Evolutionary conservation across 345 rosid genomes (phyloP), one percentile per base, ranked within the genome.

Genomic region (Eucalyptus melliodora): DNA sequence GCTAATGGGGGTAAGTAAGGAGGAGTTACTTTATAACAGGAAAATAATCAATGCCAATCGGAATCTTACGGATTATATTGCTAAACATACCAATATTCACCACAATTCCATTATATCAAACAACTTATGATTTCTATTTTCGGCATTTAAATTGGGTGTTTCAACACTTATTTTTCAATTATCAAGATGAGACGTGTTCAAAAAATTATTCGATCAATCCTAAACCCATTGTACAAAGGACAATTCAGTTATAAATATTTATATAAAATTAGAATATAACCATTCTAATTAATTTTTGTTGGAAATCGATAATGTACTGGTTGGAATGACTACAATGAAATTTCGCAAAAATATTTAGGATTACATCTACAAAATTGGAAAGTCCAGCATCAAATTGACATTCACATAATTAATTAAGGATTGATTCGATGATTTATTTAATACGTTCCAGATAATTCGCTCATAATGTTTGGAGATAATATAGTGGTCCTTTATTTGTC

Each of bases 221-320:
- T 31, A 31, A 67, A 31, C 23, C 6, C 8, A 16, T n/a, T n/a
- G 0, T 14, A 14, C 0, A 3, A 27, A 62, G n/a, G 11, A 1
- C 1, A n/a, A n/a, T 67, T 67, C 3, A 16, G 0, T 16, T 0
- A 1, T 8, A 21, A 19, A 53, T 5, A 53, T 53, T 3, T 8
- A 53, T 2, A 53, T 2, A 53, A 21, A 56, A 56, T 56, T 56
- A 1, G 0, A 56, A 56, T 56, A 23, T 9, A 56, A 23, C 10
- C 6, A 10, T 56, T 56, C 0, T 0, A 0, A 56, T 24, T 9
- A 62, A 30, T 6, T 62, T 30, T 62, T 27, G 3, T 62, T 1
- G 0, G 3, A 65, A 65, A 65, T 65, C 0, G 17, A 3, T 15
- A n/a, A n/a, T 0, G 11, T 65, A 21, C 0, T 8, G 11, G 4